Evolutionary conservation across 208 protist species (phyloP).

Genomic region (Giardia muris): DNA sequence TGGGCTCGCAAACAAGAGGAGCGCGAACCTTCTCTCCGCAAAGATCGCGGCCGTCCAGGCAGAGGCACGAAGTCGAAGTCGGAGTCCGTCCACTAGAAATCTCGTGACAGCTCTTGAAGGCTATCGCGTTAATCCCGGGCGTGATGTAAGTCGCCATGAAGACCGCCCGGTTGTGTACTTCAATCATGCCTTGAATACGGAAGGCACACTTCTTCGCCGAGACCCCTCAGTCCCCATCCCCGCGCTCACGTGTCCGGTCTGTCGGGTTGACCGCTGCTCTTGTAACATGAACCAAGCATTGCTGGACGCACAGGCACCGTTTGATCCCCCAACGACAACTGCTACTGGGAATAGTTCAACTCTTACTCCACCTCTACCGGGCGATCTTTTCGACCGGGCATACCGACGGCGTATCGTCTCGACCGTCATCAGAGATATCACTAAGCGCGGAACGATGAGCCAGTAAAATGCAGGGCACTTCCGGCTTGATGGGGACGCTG

Average conservation of each 20-base stretch:
- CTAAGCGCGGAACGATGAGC: not conserved
- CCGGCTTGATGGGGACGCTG: not conserved
- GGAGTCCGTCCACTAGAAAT: not conserved
- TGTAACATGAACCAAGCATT: not conserved
- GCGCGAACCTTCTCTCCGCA: not conserved
- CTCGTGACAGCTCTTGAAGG: not conserved
- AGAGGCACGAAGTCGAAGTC: not conserved
- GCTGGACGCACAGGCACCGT: not conserved
- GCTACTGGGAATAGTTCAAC: not conserved
- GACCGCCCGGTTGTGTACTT: not conserved
- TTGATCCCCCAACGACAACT: not conserved
- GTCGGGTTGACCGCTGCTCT: not conserved
- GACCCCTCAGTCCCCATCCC: not conserved
- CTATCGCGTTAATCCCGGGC: not conserved
- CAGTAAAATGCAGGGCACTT: not conserved
- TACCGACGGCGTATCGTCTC: not conserved
- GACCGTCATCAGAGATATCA: not conserved
- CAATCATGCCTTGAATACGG: not conserved
- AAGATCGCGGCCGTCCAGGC: not conserved
- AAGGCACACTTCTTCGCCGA: not conserved
- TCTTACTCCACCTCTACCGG: not conserved
- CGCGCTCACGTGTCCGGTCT: not conserved
- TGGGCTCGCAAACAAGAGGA: not conserved
- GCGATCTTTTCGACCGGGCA: not conserved
- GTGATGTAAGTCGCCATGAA: not conserved